These are phyloP conservation scores for Trypethelium eluteriae DNA, from an alignment of 495 filamentous ascomycete genomes.

Conservation along the genomic window DNA sequence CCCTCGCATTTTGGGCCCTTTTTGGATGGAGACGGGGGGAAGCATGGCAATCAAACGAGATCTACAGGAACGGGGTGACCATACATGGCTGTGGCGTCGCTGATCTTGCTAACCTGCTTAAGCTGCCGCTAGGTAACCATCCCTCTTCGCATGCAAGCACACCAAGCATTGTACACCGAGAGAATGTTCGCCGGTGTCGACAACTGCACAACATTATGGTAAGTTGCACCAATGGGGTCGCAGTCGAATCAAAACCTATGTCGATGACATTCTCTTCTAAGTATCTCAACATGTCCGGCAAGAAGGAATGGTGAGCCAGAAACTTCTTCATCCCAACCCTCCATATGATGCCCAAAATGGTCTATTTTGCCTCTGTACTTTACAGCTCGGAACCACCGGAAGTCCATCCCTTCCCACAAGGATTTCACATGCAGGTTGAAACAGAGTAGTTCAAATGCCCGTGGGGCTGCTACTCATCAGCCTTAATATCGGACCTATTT, in stretches of 20 bases:
- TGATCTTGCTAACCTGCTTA: background rate
- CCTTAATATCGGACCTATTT: background rate
- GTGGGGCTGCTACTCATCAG: background rate
- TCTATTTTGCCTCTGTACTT: background rate
- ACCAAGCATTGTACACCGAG: no score
- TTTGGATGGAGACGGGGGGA: background rate
- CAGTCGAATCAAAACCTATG: background rate
- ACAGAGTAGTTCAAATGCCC: background rate
- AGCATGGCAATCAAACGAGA: background rate
- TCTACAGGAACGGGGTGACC: constrained; percentile 5
- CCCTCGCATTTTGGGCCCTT: background rate
- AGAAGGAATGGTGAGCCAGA: background rate
- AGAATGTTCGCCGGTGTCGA: background rate
- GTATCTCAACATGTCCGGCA: background rate
- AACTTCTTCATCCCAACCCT: background rate
- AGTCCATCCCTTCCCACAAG: background rate
- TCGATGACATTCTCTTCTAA: background rate
- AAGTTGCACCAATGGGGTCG: background rate
- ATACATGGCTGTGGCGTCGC: background rate
- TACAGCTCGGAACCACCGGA: background rate
- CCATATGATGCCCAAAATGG: background rate
- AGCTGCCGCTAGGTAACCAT: background rate
- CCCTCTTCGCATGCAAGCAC: background rate
- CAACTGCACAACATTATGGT: background rate
- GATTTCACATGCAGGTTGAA: background rate